Evolutionary conservation across 768 basidiomycete species (phyloP), one percentile per base, ranked within the genome.

Genomic region (Kwoniella sp.): DNA sequence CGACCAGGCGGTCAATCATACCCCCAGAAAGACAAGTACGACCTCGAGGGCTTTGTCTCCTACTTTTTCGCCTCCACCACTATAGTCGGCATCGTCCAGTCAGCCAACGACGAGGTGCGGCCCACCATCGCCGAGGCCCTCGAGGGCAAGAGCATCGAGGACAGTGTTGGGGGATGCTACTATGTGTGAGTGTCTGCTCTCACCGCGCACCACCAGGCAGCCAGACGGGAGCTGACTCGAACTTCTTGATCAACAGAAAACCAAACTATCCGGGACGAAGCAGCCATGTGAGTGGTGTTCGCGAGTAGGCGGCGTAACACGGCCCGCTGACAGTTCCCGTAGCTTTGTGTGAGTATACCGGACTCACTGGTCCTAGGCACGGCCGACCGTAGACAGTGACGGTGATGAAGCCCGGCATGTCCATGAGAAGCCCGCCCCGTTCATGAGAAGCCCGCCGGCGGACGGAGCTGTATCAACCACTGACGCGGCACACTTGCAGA

Each of bases 211-310:
- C n/a, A n/a, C n/a, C n/a, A n/a, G n/a, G n/a, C n/a, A n/a, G n/a
- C n/a, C n/a, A n/a, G n/a, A n/a, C n/a, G n/a, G n/a, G n/a, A n/a
- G n/a, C n/a, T n/a, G n/a, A n/a, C n/a, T n/a, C n/a, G n/a, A n/a
- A n/a, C n/a, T n/a, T n/a, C n/a, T n/a, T n/a, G n/a, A n/a, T 46
- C 28, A 22, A 42, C 31, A 71, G 67, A 0, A 74, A 74, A 57
- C 73, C 74, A 6, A 91, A 91, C 67, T 92, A 91, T 75, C 90
- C 89, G 6, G 88, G 88, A 33, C 79, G 89, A 56, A 89, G 87
- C 8, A 88, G 87, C 34, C 89, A 90, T 80, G 89, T 87, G 67
- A 77, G 87, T 81, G 38, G n/a, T n/a, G n/a, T n/a, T n/a, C n/a
- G n/a, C n/a, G n/a, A n/a, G n/a, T n/a, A n/a, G n/a, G n/a, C n/a